Evolutionary conservation across 768 basidiomycete species (phyloP), one percentile per base, ranked within the genome.

Genomic region (Amanita pseudoporphyria): DNA sequence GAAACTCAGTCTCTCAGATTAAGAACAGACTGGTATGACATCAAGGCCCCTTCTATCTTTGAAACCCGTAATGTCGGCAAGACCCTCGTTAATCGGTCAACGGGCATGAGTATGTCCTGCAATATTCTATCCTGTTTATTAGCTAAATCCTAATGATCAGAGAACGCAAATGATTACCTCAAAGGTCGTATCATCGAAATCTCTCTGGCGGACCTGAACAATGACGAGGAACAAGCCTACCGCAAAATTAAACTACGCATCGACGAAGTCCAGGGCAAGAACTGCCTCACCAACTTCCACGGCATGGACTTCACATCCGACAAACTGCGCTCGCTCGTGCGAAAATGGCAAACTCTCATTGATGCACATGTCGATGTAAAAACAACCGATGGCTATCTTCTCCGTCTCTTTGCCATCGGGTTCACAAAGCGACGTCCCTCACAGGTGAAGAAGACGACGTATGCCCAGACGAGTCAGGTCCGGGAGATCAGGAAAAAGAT

Each of bases 301-400:
- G 96, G 96, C 67, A 98, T 99, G 95, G 91, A 95, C 75, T 97
- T 99, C 76, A 98, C 96, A 54, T 96, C 95, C 52, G 96, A 99
- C 83, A 98, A 98, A 73, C 85, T 98, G 57, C 93, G 96, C 51
- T 98, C 96, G 45, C 93, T 99, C 64, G 96, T 99, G 60, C 90
- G 95, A 69, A 99, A 98, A 74, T 99, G 96, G 96, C 96, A 98
- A 73, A 83, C 95, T 16, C 87, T 98, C 64, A 94, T 99, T 62
- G 96, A 98, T 73, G 96, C 96, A 33, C 89, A 93, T 67, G 88
- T 97, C 66, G 96, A 99, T 64, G 93, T 99, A 61, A 93, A 93
- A 76, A 99, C 96, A 52, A 95, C 94, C 57, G 96, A 99, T 68
- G 96, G 96, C 43, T 99, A 99, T 81, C 88, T 98, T 66, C 78